Evolutionary conservation across 257 asterid species (phyloP).

Genomic region (Fraxinus excelsior): DNA sequence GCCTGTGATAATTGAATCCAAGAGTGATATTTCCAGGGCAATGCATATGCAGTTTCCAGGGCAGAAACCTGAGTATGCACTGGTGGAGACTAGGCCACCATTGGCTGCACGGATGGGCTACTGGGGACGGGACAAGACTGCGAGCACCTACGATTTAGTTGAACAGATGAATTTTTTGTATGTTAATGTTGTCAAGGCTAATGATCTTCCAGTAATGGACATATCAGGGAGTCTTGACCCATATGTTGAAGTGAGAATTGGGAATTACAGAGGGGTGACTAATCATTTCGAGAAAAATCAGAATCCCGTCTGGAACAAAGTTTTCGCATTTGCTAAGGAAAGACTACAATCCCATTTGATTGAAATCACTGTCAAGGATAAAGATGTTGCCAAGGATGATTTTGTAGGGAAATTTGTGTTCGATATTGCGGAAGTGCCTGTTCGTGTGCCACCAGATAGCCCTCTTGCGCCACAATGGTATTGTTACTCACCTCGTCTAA

Average conservation of each 20-base stretch:
- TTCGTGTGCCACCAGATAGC: slow-evolving; percentile 87
- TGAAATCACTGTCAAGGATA: slow-evolving; percentile 74
- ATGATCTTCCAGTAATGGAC: slow-evolving; percentile 86
- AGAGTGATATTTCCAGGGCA: slow-evolving; percentile 52
- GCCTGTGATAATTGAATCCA: slow-evolving; percentile 42
- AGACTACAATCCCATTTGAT: slow-evolving; percentile 68
- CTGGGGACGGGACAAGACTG: slow-evolving; percentile 90
- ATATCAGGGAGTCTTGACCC: slow-evolving; percentile 89
- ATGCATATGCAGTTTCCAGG: slow-evolving; percentile 76
- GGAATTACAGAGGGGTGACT: slow-evolving; percentile 84
- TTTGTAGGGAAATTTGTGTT: slow-evolving; percentile 70
- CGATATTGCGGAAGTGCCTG: slow-evolving; percentile 72
- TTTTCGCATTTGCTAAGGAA: slow-evolving; percentile 84
- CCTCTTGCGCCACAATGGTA: slow-evolving; percentile 96
- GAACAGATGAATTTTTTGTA: slow-evolving; percentile 83
- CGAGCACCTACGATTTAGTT: slow-evolving; percentile 88
- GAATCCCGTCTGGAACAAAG: slow-evolving; percentile 71
- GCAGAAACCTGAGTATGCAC: slow-evolving; percentile 70
- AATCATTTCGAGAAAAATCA: slow-evolving; percentile 80
- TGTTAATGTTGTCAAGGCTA: slow-evolving; percentile 74
- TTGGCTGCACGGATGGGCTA: slow-evolving; percentile 84
- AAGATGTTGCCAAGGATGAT: slow-evolving; percentile 76
- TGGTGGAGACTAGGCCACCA: slow-evolving; percentile 91
- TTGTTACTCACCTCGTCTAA: background rate
- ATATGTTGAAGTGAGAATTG: slow-evolving; percentile 82